These are phyloP conservation scores for Neurospora sp. DNA, from an alignment of 495 filamentous ascomycete species.

Conservation along the genomic window DNA sequence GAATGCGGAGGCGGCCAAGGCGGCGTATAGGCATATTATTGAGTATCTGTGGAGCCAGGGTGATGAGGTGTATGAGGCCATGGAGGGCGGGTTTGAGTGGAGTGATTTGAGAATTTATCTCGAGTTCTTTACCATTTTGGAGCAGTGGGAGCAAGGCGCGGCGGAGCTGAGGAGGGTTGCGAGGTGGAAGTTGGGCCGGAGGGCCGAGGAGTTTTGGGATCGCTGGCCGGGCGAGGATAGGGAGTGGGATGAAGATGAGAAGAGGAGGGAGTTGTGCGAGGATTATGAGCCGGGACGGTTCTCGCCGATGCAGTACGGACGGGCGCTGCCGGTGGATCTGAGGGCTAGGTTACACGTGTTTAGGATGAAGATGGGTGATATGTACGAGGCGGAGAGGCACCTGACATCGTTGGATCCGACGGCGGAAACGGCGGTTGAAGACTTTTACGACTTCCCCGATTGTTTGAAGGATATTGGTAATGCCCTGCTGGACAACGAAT, in stretches of 20 bases:
- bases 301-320: constrained; percentile 54
- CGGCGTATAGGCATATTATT: constrained; percentile 53
- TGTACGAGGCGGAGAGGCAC: constrained; percentile 58
- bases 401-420: constrained; percentile 49
- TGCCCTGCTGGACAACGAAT: constrained; percentile 46
- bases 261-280: constrained; percentile 50
- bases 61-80: constrained; percentile 27
- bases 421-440: constrained; percentile 35
- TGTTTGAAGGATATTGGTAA: constrained; percentile 66
- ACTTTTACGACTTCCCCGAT: constrained; percentile 56
- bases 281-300: constrained; percentile 44
- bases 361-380: constrained; percentile 56
- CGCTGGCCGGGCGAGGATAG: constrained; percentile 66
- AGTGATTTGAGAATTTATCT: constrained; percentile 74
- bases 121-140: constrained; percentile 60
- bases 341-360: constrained; percentile 80
- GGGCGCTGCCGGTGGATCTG: constrained; percentile 69
- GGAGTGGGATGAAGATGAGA: constrained; percentile 77
- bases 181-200: constrained; percentile 73
- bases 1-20: constrained; percentile 41
- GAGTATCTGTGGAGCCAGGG: constrained; percentile 29
- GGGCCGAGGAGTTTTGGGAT: constrained; percentile 71
- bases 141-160: constrained; percentile 53
- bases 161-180: constrained; percentile 55
- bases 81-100: constrained; percentile 58